Evolutionary conservation across 2,329 filamentous ascomycete species (phyloP).

Genomic region (Zymoseptoria pseudotritici): DNA sequence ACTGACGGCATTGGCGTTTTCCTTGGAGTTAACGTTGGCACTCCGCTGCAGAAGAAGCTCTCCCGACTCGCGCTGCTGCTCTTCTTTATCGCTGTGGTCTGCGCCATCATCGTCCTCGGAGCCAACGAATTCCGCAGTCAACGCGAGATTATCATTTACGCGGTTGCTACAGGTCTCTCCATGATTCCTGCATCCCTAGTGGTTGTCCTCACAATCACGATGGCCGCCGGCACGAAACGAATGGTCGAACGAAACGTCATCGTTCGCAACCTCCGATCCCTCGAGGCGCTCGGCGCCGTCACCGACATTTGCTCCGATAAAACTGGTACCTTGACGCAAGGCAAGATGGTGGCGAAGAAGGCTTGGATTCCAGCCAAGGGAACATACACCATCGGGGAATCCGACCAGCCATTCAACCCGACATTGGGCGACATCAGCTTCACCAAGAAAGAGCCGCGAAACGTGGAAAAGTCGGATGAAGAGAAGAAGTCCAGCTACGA

Average conservation of each 20-base stretch:
- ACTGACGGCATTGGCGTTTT: constrained; percentile 55
- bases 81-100: constrained; percentile 64
- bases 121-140: constrained; percentile 48
- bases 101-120: constrained; percentile 60
- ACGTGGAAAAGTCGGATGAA: constrained; percentile 14
- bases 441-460: constrained; percentile 13
- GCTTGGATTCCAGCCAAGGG: constrained; percentile 54
- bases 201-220: constrained; percentile 31
- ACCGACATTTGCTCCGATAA: constrained; percentile 15
- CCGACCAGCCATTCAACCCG: constrained; percentile 51
- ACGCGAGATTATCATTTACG: constrained; percentile 58
- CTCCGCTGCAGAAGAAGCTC: constrained; percentile 74
- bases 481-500: constrained; percentile 14
- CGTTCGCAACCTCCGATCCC: constrained; percentile 55
- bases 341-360: constrained; percentile 56
- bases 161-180: constrained; percentile 50
- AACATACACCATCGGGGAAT: constrained; percentile 52
- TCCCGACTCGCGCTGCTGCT: constrained; percentile 77
- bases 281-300: constrained; percentile 51
- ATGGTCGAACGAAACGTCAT: constrained; percentile 60
- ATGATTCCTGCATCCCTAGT: constrained; percentile 51
- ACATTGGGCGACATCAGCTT: constrained; percentile 51
- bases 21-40: constrained; percentile 64
- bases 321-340: constrained; percentile 43
- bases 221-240: constrained; percentile 48